Evolutionary conservation across 2,329 filamentous ascomycete genomes (phyloP).

Genomic region (Diaporthe sp.): DNA sequence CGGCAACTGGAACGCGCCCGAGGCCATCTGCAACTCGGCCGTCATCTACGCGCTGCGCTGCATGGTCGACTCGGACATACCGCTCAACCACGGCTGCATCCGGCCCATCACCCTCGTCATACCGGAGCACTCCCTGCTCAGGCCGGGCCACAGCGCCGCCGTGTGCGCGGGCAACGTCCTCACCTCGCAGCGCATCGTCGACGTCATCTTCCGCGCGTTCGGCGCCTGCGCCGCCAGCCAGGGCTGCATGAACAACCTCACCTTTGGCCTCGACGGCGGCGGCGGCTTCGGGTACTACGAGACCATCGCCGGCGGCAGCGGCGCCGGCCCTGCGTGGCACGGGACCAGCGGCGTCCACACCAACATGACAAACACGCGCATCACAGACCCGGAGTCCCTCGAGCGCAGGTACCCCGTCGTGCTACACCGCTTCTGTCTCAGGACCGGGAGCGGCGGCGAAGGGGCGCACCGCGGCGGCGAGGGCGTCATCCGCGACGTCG

Average conservation of each 20-base stretch:
- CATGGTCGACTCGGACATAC: conserved; percentile 52
- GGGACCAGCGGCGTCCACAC: conserved; percentile 44
- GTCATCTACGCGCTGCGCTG: conserved; percentile 54
- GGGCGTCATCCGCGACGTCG: conserved; percentile 51
- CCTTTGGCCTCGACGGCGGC: conserved; percentile 45
- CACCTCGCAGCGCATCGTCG: conserved; percentile 50
- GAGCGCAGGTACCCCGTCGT: conserved; percentile 52
- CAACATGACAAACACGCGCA: conserved; percentile 49
- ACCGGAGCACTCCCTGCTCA: conserved; percentile 50
- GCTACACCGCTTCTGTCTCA: conserved; percentile 48
- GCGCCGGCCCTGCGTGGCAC: conserved; percentile 48
- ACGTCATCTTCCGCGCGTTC: conserved; percentile 50
- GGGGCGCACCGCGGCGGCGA: conserved; percentile 50
- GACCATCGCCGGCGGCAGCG: conserved; percentile 50
- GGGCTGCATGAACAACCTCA: conserved; percentile 50
- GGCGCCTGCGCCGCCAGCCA: conserved; percentile 46
- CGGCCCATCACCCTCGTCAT: conserved; percentile 49
- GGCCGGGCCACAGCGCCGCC: conserved; percentile 45
- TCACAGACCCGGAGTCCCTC: conserved; percentile 49
- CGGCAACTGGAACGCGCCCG: conserved; percentile 51
- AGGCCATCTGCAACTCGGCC: conserved; percentile 46
- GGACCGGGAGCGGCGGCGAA: conserved; percentile 47
- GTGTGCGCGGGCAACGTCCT: conserved; percentile 57
- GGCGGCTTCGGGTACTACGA: conserved; percentile 48
- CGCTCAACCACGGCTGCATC: conserved; percentile 54